These are phyloP conservation scores for Rhynchospora pubera DNA, from an alignment of 176 grass and related monocot genomes.

Conservation along the genomic window DNA sequence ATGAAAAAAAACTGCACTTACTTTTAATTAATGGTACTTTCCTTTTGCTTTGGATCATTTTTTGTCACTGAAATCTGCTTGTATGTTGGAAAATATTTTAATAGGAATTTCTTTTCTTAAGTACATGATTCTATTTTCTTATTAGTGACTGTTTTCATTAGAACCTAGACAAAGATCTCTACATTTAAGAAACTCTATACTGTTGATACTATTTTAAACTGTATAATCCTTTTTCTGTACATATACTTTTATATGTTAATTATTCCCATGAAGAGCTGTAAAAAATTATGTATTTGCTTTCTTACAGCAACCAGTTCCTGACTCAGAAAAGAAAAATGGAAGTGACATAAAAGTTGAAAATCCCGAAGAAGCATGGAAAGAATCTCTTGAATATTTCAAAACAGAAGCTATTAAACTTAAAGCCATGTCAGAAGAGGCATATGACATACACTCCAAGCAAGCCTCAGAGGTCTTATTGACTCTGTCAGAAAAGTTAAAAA, in stretches of 20 bases:
- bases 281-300: background rate
- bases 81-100: background rate
- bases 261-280: background rate
- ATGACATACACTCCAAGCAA: conserved; percentile 62
- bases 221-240: background rate
- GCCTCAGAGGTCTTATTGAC: conserved; percentile 54
- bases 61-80: background rate
- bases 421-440: conserved; percentile 34
- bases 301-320: conserved; percentile 18
- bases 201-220: background rate
- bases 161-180: background rate
- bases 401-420: conserved; percentile 53
- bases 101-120: background rate
- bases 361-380: conserved; percentile 57
- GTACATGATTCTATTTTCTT: background rate
- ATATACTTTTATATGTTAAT: background rate
- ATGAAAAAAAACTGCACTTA: background rate
- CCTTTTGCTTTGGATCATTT: background rate
- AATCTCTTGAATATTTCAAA: conserved; percentile 64
- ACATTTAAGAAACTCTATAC: background rate
- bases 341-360: conserved; percentile 34
- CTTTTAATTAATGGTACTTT: background rate
- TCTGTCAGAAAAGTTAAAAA: conserved; percentile 56
- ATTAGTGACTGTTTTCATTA: background rate
- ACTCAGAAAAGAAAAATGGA: conserved; percentile 9